Percentiles rank a stretch among this genome's conserved stretches.
Conservation (phyloP, 345 rosid genomes). For the Odontarrhena argentea region DNA sequence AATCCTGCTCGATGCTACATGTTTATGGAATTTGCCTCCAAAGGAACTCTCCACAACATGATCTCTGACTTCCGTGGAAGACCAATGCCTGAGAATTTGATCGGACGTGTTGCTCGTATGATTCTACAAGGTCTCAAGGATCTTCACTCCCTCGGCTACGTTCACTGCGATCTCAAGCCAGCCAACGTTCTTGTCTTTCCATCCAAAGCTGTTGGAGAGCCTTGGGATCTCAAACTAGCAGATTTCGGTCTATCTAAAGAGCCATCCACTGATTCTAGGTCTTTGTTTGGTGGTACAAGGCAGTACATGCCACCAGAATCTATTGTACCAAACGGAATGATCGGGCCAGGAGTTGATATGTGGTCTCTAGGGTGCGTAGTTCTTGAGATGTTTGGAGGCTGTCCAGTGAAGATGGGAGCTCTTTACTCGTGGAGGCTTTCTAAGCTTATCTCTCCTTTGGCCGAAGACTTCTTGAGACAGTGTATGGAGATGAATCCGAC, state of each 20-base stretch:
- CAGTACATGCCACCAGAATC: conserved; percentile 23
- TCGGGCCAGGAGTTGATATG: not conserved
- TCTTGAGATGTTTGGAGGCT: conserved; percentile 22
- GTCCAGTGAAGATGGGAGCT: not conserved
- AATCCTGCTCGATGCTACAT: not conserved
- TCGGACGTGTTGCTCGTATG: not conserved
- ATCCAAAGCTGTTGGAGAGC: not conserved
- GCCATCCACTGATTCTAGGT: conserved; percentile 9
- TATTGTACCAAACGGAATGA: not conserved
- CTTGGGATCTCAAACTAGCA: conserved; percentile 24
- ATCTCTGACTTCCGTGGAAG: conserved; percentile 3
- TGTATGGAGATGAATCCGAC: not conserved
- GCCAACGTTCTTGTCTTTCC: conserved; percentile 17
- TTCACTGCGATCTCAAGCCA: conserved; percentile 25
- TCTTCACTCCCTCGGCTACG: conserved; percentile 26
- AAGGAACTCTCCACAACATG: conserved; percentile 15
- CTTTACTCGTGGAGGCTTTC: not conserved
- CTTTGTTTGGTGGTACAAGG: conserved; percentile 3
- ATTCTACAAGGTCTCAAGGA: conserved; percentile 24
- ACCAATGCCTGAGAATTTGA: not conserved
- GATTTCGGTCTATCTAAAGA: conserved; percentile 28
- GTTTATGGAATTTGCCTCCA: not conserved
- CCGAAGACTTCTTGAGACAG: not conserved
- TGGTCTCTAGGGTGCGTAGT: conserved; percentile 26
- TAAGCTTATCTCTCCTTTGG: not conserved